Percentiles rank a stretch among this genome's conserved stretches.
Evolutionary conservation across 2,329 filamentous ascomycete genomes (phyloP).

Genomic region (Coniochaeta pulveracea): DNA sequence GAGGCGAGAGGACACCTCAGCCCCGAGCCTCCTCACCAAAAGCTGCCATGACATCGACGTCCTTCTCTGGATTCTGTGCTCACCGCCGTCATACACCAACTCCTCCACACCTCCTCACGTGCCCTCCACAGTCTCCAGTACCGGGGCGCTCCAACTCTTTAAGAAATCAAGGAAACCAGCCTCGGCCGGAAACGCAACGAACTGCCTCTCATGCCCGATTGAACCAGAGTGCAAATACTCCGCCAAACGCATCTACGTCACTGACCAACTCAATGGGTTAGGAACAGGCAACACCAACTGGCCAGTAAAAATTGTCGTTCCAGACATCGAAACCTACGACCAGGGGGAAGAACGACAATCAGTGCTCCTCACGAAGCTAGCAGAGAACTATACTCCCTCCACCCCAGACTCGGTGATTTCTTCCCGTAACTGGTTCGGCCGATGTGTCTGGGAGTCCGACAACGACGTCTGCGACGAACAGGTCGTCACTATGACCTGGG

Average conservation of each 20-base stretch:
- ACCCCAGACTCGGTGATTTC: constrained; percentile 32
- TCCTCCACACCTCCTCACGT: constrained; percentile 47
- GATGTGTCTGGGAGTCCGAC: constrained; percentile 89
- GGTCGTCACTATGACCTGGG: constrained; percentile 78
- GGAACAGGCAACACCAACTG: constrained; percentile 57
- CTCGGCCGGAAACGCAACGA: constrained; percentile 66
- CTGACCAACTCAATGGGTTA: constrained; percentile 48
- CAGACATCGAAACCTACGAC: constrained; percentile 71
- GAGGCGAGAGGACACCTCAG: constrained; percentile 69
- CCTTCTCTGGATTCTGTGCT: constrained; percentile 80
- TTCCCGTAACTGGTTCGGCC: constrained; percentile 66
- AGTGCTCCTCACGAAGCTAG: constrained; percentile 23
- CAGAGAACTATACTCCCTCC: constrained; percentile 38
- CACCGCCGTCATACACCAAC: constrained; percentile 40
- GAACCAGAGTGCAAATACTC: constrained; percentile 75
- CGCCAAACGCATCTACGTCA: constrained; percentile 71
- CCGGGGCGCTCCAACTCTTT: constrained; percentile 70
- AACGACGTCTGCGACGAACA: constrained; percentile 95
- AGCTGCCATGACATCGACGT: constrained; percentile 95
- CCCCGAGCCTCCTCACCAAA: constrained; percentile 79
- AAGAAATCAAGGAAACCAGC: constrained; percentile 63
- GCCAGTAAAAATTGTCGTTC: constrained; percentile 83
- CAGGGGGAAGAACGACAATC: constrained; percentile 36
- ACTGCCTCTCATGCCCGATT: constrained; percentile 71
- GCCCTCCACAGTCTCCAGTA: constrained; percentile 64